Base-by-base conservation (phyloP, 139 green algal species). In the Chlamydomonas incerta region DNA sequence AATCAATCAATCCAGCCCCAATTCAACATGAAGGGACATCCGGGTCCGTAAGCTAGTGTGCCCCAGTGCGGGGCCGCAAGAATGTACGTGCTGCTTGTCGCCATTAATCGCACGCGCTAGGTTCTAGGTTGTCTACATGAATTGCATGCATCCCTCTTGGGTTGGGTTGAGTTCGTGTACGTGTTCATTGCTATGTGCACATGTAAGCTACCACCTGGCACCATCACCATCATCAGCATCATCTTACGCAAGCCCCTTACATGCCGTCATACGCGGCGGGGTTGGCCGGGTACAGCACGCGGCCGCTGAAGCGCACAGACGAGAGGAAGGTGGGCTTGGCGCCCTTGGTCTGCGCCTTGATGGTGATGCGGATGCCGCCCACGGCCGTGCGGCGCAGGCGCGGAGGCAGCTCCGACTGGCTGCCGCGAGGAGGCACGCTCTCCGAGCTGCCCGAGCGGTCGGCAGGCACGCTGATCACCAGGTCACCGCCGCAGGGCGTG, bases 231-330 rank as follows among this genome's bases (percentile, higher is more conserved):
- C n/a, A n/a, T n/a, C n/a, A n/a, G 6, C 41, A 50, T 50, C 41
- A 50, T 13, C 6, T 8, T 50, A 5, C 41, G 47, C 29, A 31
- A 67, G 3, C 55, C 11, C 55, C 55, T 62, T 24, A 62, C 55
- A 62, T 23, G 55, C 55, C 55, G n/a, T n/a, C 34, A 41, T 76
- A 76, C 26, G 34, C 26, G 24, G 10, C 13, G 0, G 77, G 47
- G 31, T 57, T 14, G 6, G 41, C 41, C 9, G 77, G 77, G 65
- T 84, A 84, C 46, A 84, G 47, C 41, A 84, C 65, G 11, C 77
- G 77, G 37, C 77, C 77, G 23, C 31, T 74, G 18, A 84, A 58
- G 6, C 17, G 63, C 46, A 84, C 65, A 10, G 5, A 33, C 29
- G 66, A 65, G 2, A 84, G 34, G 29, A 52, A 29, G 26, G 77